phyloP scores from a whole-genome alignment of 78 protist genomes.

The Pigoraptor vietnamica region DNA sequence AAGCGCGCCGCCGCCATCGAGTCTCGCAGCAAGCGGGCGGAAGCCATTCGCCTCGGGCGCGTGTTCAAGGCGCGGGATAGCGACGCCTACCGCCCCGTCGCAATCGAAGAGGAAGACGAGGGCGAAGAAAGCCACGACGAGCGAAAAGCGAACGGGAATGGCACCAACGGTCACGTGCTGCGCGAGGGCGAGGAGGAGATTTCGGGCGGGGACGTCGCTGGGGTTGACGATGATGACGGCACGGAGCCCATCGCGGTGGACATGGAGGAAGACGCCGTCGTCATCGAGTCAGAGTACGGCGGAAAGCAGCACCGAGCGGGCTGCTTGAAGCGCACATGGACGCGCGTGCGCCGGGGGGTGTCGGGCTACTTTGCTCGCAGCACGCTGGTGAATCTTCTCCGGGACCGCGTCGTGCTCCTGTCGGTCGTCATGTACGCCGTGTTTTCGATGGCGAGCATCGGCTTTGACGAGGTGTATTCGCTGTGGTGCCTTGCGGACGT shows the following conservation, averaged over 20 bases:
- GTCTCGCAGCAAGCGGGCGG: neutral
- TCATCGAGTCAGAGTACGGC: neutral
- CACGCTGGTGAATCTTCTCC: neutral
- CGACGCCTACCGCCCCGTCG: slow-evolving; percentile 13
- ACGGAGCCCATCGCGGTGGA: neutral
- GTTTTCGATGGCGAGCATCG: neutral
- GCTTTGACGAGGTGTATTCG: neutral
- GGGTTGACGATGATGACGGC: neutral
- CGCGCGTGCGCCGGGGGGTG: neutral
- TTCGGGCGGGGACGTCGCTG: neutral
- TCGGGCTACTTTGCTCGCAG: neutral
- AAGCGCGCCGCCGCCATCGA: neutral
- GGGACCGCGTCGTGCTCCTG: neutral
- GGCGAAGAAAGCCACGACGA: neutral
- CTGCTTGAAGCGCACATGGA: neutral
- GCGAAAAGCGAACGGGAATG: slow-evolving; percentile 6
- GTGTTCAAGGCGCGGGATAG: neutral
- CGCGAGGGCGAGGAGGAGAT: neutral
- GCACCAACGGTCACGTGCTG: neutral
- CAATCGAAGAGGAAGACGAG: slow-evolving; percentile 23
- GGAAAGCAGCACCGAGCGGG: neutral
- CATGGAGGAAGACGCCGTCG: neutral
- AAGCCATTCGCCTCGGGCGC: neutral
- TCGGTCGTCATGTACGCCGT: neutral
- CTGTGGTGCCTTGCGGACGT: neutral